Base-by-base conservation (phyloP, 1,139 yeast genomes). In the Yamadazyma diddensiae region DNA sequence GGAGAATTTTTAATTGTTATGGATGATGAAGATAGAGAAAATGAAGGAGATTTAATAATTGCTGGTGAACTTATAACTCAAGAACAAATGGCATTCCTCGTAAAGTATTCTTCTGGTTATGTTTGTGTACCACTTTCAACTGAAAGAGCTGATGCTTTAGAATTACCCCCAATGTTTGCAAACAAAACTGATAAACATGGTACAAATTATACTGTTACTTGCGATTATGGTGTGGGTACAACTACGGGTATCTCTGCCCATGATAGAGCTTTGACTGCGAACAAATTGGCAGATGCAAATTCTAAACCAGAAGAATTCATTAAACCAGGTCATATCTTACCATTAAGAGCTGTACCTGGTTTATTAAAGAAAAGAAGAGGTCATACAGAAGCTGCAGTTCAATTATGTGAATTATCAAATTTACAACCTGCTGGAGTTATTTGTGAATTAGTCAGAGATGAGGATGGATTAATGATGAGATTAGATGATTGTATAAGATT, bases 331-430 rank as follows among this genome's bases (percentile, higher is more conserved):
- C 98, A 94, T 53, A 63, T 92, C 24, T 77, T 92, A 43, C 99
- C 99, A 3, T 70, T 94, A 51, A 73, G 97, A 49, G 97, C 97
- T 3, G 85, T 74, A 14, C 85, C 85, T 16, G 95, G 96, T 1
- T 82, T 95, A 30, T 79, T 92, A 38, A 68, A 77, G 36, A 65
- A 68, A 33, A 82, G 99, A 67, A 70, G 86, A 42, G 98, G 99
- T n/a, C 99, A 94, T 56, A 94, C 99, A 6, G 99, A 94, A 62
- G 97, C 98, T 7, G 90, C 90, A 20, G 95, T 92, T 9, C 95
- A 92, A 53, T 69, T 94, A 45, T 82, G 95, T 53, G 66, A 68
- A 49, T 68, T 90, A 51, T 73, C 92, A 3, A 90, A 88, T 0
- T 68, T 85, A 47, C 76, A 78, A 45, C 95, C 94, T 3, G 97